Evolutionary conservation across 1,139 yeast genomes (phyloP).

Genomic region (Yamadazyma mexicana): DNA sequence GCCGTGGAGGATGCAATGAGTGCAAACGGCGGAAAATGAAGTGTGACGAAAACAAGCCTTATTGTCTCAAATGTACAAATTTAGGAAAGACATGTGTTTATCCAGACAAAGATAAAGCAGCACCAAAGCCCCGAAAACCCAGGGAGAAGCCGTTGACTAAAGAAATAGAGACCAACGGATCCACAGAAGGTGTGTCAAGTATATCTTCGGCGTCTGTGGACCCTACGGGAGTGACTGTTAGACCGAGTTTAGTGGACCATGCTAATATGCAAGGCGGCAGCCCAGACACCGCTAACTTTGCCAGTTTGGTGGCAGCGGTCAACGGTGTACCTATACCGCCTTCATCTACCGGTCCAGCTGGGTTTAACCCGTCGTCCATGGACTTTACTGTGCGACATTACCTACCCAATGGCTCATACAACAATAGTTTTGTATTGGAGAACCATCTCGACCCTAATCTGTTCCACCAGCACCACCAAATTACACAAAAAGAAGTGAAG

Average conservation of each 20-base stretch:
- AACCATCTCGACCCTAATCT: not conserved
- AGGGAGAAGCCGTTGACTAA: too few relatives aligned
- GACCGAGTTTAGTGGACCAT: too few relatives aligned
- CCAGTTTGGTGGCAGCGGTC: not conserved
- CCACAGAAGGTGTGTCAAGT: too few relatives aligned
- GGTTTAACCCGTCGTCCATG: too few relatives aligned
- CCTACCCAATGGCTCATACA: constrained; percentile 14
- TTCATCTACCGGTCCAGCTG: not conserved
- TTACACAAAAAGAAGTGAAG: not conserved
- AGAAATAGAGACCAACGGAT: too few relatives aligned
- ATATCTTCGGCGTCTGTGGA: too few relatives aligned
- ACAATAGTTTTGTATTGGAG: constrained; percentile 2
- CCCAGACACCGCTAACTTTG: not conserved
- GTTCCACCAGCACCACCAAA: not conserved
- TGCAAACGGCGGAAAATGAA: constrained; percentile 65
- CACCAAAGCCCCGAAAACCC: too few relatives aligned
- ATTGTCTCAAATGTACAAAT: constrained; percentile 44
- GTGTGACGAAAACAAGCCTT: constrained; percentile 37
- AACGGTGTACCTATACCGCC: not conserved
- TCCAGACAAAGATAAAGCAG: constrained; percentile 19
- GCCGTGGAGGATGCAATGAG: constrained; percentile 62
- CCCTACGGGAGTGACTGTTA: too few relatives aligned
- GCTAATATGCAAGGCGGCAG: too few relatives aligned
- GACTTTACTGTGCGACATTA: constrained; percentile 13
- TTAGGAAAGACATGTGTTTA: constrained; percentile 51